Percentiles rank a stretch among this genome's conserved stretches.
phyloP scores from a whole-genome alignment of 768 basidiomycete genomes.

The Pholiota conissans region DNA sequence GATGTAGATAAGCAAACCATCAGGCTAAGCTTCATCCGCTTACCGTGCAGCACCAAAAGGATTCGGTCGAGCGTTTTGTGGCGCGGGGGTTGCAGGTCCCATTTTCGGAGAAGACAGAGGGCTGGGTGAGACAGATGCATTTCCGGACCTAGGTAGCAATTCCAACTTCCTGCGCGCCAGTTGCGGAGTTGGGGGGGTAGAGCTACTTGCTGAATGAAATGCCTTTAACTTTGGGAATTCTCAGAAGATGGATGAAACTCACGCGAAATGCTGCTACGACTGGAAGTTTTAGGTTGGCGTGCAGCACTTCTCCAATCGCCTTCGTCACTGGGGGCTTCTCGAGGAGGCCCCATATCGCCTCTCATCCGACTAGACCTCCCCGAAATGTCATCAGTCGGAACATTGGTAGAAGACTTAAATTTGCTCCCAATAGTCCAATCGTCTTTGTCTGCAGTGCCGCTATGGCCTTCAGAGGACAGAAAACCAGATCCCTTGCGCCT shows the following conservation, averaged over 20 bases:
- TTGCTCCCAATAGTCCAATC: slow-evolving; percentile 80
- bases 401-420: slow-evolving; percentile 57
- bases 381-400: slow-evolving; percentile 37
- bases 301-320: slow-evolving; percentile 67
- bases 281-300: slow-evolving; percentile 37
- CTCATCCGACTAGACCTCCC: slow-evolving; percentile 44
- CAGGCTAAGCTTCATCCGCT: slow-evolving; percentile 17
- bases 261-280: slow-evolving; percentile 63
- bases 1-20: neutral
- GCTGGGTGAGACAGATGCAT: slow-evolving; percentile 65
- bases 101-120: slow-evolving; percentile 82
- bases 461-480: slow-evolving; percentile 39
- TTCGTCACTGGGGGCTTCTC: slow-evolving; percentile 52
- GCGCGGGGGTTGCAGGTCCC: slow-evolving; percentile 39
- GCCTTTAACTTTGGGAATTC: no score
- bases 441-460: slow-evolving; percentile 70
- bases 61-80: slow-evolving; percentile 49
- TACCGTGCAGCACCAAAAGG: slow-evolving; percentile 90
- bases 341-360: slow-evolving; percentile 55
- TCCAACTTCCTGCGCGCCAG: slow-evolving; percentile 79
- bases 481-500: slow-evolving; percentile 63
- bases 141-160: slow-evolving; percentile 76
- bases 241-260: slow-evolving; percentile 25
- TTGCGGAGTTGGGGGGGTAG: slow-evolving; percentile 83
- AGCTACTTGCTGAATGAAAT: slow-evolving; percentile 52